phyloP scores from a whole-genome alignment of 2,329 filamentous ascomycete species.

The Aspergillus pseudoglaucus region DNA sequence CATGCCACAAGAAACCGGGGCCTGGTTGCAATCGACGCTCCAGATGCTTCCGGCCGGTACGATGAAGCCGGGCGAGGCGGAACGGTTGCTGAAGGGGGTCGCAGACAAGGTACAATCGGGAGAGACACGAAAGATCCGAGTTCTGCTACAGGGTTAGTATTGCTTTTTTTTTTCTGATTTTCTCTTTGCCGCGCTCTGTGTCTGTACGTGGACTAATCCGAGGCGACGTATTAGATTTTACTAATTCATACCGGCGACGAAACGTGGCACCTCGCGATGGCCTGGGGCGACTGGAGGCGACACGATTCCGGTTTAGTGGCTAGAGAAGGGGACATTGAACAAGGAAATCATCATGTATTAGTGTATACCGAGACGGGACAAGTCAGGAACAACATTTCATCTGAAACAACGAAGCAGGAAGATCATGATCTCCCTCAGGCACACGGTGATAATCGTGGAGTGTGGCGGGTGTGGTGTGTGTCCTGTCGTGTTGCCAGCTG shows the following conservation, averaged over 20 bases:
- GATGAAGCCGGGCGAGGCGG: slow-evolving; percentile 70
- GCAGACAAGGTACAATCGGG: slow-evolving; percentile 65
- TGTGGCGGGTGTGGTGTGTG: too few species aligned
- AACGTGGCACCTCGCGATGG: slow-evolving; percentile 95
- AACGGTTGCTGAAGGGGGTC: slow-evolving; percentile 73
- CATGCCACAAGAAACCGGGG: slow-evolving; percentile 68
- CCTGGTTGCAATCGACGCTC: slow-evolving; percentile 79
- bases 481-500: too few species aligned
- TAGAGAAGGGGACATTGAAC: slow-evolving; percentile 21
- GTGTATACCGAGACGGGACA: background rate
- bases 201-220: background rate
- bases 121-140: slow-evolving; percentile 72
- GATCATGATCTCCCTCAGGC: too few species aligned
- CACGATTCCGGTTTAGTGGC: slow-evolving; percentile 72
- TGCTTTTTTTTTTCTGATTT: background rate
- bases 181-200: background rate
- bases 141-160: slow-evolving; percentile 62
- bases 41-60: slow-evolving; percentile 76
- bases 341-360: too few species aligned
- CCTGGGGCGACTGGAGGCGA: slow-evolving; percentile 76
- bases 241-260: slow-evolving; percentile 82
- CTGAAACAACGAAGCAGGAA: background rate
- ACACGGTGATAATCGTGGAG: too few species aligned
- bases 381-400: background rate
- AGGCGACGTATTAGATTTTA: slow-evolving; percentile 61